Base-by-base conservation (phyloP, 805 yeast species). In the Pichia cephalocereana region DNA sequence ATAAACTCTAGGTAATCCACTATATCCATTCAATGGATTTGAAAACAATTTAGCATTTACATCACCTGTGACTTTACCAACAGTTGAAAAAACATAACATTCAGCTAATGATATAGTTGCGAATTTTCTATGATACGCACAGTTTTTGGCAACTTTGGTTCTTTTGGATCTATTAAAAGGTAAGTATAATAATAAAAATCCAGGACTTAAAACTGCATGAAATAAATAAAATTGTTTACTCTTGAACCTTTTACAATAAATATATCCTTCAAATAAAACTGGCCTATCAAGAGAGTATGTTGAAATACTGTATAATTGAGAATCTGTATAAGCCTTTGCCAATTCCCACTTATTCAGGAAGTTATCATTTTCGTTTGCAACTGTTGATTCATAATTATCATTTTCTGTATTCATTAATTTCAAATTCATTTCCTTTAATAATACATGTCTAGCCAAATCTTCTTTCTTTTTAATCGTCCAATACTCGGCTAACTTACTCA, bases 1-100 rank as follows among this genome's bases (percentile, higher is more conserved):
- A 59, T 85, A 89, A 0, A 83, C 69, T 36, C 95, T 68, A 0
- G 97, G 96, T 31, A 84, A 60, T 0, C 81, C 66, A 43, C 74
- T 72, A 6, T 70, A 72, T 0, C 83, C 86, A 0, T 85, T 42
- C 83, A 48, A 73, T 65, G 19, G 65, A 60, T 3, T 68, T 67
- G 48, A 41, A 71, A 64, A n/a, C 47, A 41, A 8, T 47, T 43
- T 27, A 71, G 74, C 23, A 61, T 65, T 11, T 63, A 58, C 31
- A 82, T 59, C 66, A 53, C 83, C 89, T 34, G 72, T 59, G 12
- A 70, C 72, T 2, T 90, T 78, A 1, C 76, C 64, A 2, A 72
- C 62, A 2, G 91, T 96, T 2, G 93, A 79, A 63, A 86, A 86
- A 5, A 87, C 72, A 60, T 88, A 91, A 49, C 95, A 80, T 14